phyloP scores from a whole-genome alignment of 2,329 filamentous ascomycete genomes.

The Fusarium luffae region DNA sequence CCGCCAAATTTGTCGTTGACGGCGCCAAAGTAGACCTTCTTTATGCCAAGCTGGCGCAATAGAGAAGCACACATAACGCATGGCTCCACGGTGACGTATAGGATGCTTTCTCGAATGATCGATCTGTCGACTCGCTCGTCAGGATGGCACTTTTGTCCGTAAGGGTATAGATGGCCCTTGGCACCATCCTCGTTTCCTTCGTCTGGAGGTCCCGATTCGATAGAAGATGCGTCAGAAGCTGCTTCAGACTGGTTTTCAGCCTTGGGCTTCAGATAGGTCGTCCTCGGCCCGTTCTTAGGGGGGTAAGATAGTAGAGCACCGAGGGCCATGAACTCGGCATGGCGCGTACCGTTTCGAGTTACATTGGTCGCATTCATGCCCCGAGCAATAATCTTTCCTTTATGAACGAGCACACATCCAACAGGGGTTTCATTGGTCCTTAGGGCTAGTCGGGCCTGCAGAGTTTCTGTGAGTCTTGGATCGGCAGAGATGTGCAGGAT shows the following conservation, averaged over 20 bases:
- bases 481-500: background rate
- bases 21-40: constrained; percentile 93
- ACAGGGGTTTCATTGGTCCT: constrained; percentile 92
- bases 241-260: constrained; percentile 39
- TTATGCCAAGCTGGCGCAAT: constrained; percentile 86
- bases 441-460: constrained; percentile 85
- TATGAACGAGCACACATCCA: constrained; percentile 90
- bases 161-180: constrained; percentile 69
- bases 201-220: constrained; percentile 47
- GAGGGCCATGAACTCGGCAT: constrained; percentile 94
- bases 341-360: constrained; percentile 89
- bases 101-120: constrained; percentile 75
- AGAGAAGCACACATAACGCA: constrained; percentile 99
- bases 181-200: constrained; percentile 64
- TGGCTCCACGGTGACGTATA: constrained; percentile 98
- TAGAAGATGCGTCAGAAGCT: constrained; percentile 41
- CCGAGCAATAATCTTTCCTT: constrained; percentile 81
- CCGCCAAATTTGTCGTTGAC: constrained; percentile 97
- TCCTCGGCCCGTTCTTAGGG: constrained; percentile 44
- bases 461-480: constrained; percentile 23
- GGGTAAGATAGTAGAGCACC: constrained; percentile 63
- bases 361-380: constrained; percentile 98
- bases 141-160: constrained; percentile 68
- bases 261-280: constrained; percentile 52
- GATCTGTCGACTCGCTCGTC: constrained; percentile 69